Conservation (phyloP, 257 asterid genomes). For the Rehmannia glutinosa region DNA sequence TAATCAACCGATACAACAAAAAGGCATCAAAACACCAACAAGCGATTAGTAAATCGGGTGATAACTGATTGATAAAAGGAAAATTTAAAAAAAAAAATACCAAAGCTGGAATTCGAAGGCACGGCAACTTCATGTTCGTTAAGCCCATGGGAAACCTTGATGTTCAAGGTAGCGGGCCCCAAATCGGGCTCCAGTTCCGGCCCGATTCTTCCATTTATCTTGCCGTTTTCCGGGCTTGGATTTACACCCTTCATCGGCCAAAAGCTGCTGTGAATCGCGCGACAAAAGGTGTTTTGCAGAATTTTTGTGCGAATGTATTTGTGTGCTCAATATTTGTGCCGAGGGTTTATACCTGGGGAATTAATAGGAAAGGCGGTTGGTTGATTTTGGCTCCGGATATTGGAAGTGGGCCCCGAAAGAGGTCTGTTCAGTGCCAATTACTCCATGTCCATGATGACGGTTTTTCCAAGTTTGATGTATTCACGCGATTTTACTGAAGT, state of each 20-base stretch:
- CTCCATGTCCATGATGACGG: too few species aligned
- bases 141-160: conserved; percentile 33
- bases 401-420: background rate
- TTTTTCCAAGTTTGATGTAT: too few species aligned
- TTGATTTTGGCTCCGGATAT: conserved; percentile 8
- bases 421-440: conserved; percentile 1
- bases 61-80: background rate
- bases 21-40: background rate
- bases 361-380: background rate
- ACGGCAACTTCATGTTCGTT: conserved; percentile 30
- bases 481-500: too few species aligned
- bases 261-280: background rate
- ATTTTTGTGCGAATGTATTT: background rate
- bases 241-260: conserved; percentile 24
- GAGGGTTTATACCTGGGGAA: conserved; percentile 6
- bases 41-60: background rate
- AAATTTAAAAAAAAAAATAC: conserved; percentile 12
- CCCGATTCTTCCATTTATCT: conserved; percentile 13
- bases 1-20: background rate
- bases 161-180: conserved; percentile 10
- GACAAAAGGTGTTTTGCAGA: conserved; percentile 6
- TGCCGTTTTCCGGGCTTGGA: conserved; percentile 9
- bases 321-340: background rate
- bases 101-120: conserved; percentile 38
- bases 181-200: conserved; percentile 16